Evolutionary conservation across 352 stramenopile species (phyloP).

Genomic region (Thraustotheca clavata): DNA sequence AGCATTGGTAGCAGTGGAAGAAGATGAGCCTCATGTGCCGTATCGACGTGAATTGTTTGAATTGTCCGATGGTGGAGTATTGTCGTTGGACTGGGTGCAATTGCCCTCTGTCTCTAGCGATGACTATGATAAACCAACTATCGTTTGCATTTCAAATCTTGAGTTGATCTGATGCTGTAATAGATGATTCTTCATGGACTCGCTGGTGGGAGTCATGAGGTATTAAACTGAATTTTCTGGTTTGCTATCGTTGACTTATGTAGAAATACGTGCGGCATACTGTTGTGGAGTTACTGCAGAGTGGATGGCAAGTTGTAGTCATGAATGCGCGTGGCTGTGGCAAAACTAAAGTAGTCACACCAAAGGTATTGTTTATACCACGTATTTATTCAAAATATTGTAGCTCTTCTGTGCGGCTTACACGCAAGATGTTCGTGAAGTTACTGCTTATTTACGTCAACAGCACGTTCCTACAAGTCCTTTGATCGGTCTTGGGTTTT

Average conservation of each 20-base stretch:
- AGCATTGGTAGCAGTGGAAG: not conserved
- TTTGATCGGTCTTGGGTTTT: constrained; percentile 53
- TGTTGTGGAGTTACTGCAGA: constrained; percentile 29
- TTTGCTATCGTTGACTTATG: not conserved
- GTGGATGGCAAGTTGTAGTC: constrained; percentile 63
- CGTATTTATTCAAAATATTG: not conserved
- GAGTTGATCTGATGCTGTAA: constrained; percentile 32
- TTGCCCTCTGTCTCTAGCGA: constrained; percentile 15
- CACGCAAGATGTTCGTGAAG: constrained; percentile 53
- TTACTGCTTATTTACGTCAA: constrained; percentile 28
- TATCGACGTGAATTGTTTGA: constrained; percentile 56
- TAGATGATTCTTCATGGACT: constrained; percentile 49
- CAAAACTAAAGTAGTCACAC: constrained; percentile 43
- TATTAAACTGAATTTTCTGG: not conserved
- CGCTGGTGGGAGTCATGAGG: constrained; percentile 45
- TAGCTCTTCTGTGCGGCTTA: constrained; percentile 63
- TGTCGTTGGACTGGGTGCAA: constrained; percentile 62
- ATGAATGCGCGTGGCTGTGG: constrained; percentile 64
- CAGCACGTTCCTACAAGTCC: constrained; percentile 31
- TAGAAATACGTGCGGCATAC: constrained; percentile 53
- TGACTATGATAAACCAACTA: constrained; percentile 5
- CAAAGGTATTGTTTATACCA: constrained; percentile 19
- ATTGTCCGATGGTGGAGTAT: constrained; percentile 50
- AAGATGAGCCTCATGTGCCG: constrained; percentile 26
- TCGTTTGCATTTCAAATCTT: constrained; percentile 22